These are phyloP conservation scores for Tuber brumale DNA, from an alignment of 495 filamentous ascomycete species.

Conservation along the genomic window DNA sequence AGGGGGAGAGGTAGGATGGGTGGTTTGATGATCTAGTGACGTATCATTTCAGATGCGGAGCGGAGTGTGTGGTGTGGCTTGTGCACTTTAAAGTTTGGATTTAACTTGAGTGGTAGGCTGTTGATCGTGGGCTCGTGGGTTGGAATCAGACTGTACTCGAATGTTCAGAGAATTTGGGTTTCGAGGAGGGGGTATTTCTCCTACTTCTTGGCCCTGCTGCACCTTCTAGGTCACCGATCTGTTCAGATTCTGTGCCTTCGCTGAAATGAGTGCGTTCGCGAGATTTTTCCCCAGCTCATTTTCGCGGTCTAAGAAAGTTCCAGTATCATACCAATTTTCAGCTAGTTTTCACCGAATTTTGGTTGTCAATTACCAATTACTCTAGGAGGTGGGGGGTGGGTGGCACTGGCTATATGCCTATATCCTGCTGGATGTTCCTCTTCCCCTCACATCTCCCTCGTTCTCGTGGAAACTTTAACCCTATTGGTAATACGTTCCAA, in stretches of 20 bases:
- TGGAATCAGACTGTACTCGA: neutral
- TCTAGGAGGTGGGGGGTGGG: neutral
- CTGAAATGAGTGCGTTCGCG: neutral
- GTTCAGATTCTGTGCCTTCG: neutral
- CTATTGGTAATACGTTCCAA: neutral
- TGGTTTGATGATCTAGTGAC: neutral
- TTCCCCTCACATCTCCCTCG: neutral
- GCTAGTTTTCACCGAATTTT: neutral
- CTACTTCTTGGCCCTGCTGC: neutral
- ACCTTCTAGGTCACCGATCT: neutral
- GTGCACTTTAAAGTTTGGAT: neutral
- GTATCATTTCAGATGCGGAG: neutral
- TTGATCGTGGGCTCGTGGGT: neutral
- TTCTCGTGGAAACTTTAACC: neutral
- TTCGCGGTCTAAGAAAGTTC: neutral
- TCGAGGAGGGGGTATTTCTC: no score
- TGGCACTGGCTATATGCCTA: neutral
- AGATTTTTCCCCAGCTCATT: neutral
- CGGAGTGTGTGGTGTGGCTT: neutral
- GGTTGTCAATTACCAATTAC: neutral
- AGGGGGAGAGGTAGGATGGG: neutral
- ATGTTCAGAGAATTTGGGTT: neutral
- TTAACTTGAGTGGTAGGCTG: neutral
- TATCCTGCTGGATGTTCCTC: neutral
- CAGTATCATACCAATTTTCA: neutral